Conservation (phyloP, 768 basidiomycete species). For the Trametes elegans region DNA sequence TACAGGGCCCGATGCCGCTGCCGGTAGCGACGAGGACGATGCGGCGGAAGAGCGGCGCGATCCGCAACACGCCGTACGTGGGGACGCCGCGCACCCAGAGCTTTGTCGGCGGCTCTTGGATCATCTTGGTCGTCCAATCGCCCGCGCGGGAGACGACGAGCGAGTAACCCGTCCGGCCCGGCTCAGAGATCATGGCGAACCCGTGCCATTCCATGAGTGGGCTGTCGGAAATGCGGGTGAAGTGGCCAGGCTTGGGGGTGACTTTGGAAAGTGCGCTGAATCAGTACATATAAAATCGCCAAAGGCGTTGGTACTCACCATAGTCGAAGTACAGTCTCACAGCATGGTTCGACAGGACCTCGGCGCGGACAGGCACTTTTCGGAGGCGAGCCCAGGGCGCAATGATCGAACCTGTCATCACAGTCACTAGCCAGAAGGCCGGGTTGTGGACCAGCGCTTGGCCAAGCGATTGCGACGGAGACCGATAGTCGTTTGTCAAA, state of each 20-base stretch:
- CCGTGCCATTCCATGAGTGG: conserved; percentile 60
- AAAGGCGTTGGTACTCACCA: conserved; percentile 35
- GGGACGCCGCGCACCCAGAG: conserved; percentile 61
- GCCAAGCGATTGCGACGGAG: conserved; percentile 36
- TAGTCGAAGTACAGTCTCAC: conserved; percentile 61
- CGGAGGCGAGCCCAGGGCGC: conserved; percentile 60
- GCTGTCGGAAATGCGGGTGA: conserved; percentile 37
- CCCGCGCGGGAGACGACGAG: conserved; percentile 57
- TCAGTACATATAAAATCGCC: too few relatives aligned
- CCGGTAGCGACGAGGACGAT: conserved; percentile 59
- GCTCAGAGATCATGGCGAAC: conserved; percentile 52
- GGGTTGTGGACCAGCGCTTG: conserved; percentile 42
- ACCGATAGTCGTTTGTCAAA: conserved; percentile 52
- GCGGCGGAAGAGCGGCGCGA: conserved; percentile 54
- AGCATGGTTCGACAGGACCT: conserved; percentile 54
- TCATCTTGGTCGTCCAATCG: conserved; percentile 57
- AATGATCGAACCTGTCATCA: conserved; percentile 53
- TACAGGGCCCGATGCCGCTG: conserved; percentile 59
- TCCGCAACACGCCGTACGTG: conserved; percentile 52
- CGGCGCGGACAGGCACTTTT: conserved; percentile 51
- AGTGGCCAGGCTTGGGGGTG: conserved; percentile 34
- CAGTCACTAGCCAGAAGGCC: conserved; percentile 57
- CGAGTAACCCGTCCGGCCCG: conserved; percentile 41
- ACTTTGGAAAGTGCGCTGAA: conserved; percentile 12
- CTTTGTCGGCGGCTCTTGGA: conserved; percentile 49